A percentile compares a stretch with the other conserved stretches of the same genome.
Conservation (phyloP, 2,329 filamentous ascomycete species). For the Alternaria sp. region DNA sequence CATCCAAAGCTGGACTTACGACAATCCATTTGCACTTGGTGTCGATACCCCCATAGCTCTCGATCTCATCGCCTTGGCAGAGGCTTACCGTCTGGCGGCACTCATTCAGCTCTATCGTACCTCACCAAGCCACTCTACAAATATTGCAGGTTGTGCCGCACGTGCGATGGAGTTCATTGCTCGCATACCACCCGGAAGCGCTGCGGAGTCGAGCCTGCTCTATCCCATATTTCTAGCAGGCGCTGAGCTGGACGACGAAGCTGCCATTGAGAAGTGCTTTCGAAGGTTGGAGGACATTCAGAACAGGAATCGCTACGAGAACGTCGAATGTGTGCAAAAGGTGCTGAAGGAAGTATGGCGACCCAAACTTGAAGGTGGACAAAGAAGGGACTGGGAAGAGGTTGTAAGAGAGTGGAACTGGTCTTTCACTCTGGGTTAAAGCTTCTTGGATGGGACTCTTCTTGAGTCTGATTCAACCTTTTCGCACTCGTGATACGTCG, state of each 20-base stretch:
- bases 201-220: slow-evolving; percentile 46
- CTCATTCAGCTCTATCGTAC: slow-evolving; percentile 48
- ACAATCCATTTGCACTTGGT: slow-evolving; percentile 40
- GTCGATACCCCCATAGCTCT: slow-evolving; percentile 44
- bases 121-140: slow-evolving; percentile 33
- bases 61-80: slow-evolving; percentile 47
- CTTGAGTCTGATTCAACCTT: not conserved
- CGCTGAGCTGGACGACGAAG: slow-evolving; percentile 41
- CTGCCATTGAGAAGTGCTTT: slow-evolving; percentile 41
- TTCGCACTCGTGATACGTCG: not conserved
- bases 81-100: slow-evolving; percentile 45
- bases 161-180: slow-evolving; percentile 47
- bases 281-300: slow-evolving; percentile 43
- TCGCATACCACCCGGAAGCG: slow-evolving; percentile 45
- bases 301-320: slow-evolving; percentile 46
- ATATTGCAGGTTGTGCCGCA: slow-evolving; percentile 40
- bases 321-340: slow-evolving; percentile 44
- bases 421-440: slow-evolving; percentile 45
- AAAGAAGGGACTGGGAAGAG: slow-evolving; percentile 47
- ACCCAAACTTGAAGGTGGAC: slow-evolving; percentile 37
- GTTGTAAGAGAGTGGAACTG: slow-evolving; percentile 47
- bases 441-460: not conserved
- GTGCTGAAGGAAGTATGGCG: slow-evolving; percentile 49
- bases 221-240: slow-evolving; percentile 50
- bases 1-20: slow-evolving; percentile 46